Base-by-base conservation (phyloP, 768 basidiomycete species). In the Suillus occidentalis region DNA sequence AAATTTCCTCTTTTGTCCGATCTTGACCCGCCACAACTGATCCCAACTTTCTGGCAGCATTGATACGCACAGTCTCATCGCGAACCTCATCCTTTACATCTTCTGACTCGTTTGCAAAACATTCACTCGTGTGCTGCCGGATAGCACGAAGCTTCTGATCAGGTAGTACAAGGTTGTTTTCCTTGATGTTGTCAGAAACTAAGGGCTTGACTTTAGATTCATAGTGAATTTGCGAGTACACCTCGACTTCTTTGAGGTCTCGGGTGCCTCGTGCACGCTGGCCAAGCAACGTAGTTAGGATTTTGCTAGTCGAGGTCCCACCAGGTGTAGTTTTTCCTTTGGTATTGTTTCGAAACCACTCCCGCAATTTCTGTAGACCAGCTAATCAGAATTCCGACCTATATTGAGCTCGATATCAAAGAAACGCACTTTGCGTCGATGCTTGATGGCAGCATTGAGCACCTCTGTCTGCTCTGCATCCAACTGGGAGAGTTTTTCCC, bases 211-310 rank as follows among this genome's bases (percentile, higher is more conserved):
- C 47, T 22, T 49, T 49, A 22, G 47, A 49, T 22, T 49, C n/a
- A 49, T 49, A 49, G 47, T 49, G 47, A 49, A 49, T n/a, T 57
- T 57, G 31, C 16, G 28, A 57, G 56, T 57, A 57, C 20, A 57
- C 56, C n/a, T 57, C 28, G n/a, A 57, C 22, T 39, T 57, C 34
- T 20, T 57, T 57, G n/a, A 57, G 56, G 39, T 57, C 28, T 20
- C 14, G 56, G 18, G 39, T 57, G 39, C 56, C 56, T 39, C 13
- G 28, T 22, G 56, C 6, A 3, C 6, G 28, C 39, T 57, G 25
- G 25, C 28, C 56, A 22, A 57, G 56, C 39, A 57, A 22, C 14
- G 9, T 34, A 10, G 28, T 10, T 57, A 57, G 39, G 20, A 57
- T 20, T 34, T 57, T 57, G 56, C 56, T 57, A 6, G 28, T 57